phyloP scores from a whole-genome alignment of 2,329 filamentous ascomycete species.

The Penicillium sp. region DNA sequence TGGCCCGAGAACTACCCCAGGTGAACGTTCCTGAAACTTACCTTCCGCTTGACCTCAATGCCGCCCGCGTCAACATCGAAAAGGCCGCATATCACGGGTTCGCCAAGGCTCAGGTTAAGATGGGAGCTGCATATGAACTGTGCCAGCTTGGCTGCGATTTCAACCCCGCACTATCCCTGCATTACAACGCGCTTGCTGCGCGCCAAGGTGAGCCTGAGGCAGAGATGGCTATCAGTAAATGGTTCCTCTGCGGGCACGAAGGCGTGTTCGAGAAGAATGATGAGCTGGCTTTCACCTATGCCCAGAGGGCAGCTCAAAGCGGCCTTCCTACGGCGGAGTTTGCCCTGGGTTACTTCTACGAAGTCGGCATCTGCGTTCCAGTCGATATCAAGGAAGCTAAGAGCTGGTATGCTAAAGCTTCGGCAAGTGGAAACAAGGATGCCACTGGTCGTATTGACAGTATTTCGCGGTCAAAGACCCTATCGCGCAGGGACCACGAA shows the following conservation, averaged over 20 bases:
- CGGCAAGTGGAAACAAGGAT: conserved; percentile 90
- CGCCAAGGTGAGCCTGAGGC: conserved; percentile 92
- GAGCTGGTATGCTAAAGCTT: conserved; percentile 88
- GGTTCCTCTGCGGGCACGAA: conserved; percentile 96
- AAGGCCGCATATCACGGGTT: conserved; percentile 97
- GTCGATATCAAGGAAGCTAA: conserved; percentile 81
- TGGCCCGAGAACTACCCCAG: conserved; percentile 88
- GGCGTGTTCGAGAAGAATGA: conserved; percentile 94
- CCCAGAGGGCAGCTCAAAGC: conserved; percentile 79
- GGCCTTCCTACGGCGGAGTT: conserved; percentile 92
- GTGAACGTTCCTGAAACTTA: conserved; percentile 76
- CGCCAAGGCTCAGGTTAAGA: conserved; percentile 93
- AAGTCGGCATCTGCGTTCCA: conserved; percentile 91
- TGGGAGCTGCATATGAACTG: conserved; percentile 94
- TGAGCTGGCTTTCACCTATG: conserved; percentile 88
- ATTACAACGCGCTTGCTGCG: conserved; percentile 93
- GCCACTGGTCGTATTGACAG: conserved; percentile 81
- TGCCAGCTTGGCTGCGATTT: conserved; percentile 95
- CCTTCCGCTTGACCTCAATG: conserved; percentile 72
- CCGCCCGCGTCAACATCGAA: conserved; percentile 86
- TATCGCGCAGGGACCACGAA: conserved; percentile 92
- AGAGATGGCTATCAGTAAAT: conserved; percentile 95
- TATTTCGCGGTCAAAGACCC: conserved; percentile 77
- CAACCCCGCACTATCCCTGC: conserved; percentile 86
- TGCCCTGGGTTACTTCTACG: conserved; percentile 95